Percentiles rank a stretch among this genome's conserved stretches.
Evolutionary conservation across 306 rosid species (phyloP).

Genomic region (Carpinus fangiana): DNA sequence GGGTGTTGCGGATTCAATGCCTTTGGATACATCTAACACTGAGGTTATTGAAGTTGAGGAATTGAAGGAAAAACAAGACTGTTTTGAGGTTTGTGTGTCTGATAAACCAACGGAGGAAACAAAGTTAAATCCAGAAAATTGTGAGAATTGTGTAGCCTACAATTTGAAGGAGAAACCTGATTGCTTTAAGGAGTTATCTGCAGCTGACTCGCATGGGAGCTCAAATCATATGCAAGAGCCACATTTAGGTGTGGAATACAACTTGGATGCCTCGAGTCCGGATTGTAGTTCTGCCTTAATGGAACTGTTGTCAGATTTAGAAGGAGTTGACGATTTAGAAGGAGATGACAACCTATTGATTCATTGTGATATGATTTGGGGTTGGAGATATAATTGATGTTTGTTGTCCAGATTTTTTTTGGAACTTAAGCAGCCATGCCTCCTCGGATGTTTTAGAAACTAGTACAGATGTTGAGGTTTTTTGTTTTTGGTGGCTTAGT

Average conservation of each 20-base stretch:
- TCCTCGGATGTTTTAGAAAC: background rate
- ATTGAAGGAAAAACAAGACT: no score
- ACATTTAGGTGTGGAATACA: constrained; percentile 29
- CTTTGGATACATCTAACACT: no score
- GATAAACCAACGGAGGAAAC: constrained; percentile 10
- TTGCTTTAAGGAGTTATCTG: background rate
- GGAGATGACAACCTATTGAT: constrained; percentile 23
- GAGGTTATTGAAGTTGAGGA: no score
- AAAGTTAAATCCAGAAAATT: background rate
- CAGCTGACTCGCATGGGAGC: constrained; percentile 23
- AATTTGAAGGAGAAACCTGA: background rate
- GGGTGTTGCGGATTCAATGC: no score
- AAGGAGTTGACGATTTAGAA: background rate
- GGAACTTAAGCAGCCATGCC: background rate
- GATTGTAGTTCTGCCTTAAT: constrained; percentile 61
- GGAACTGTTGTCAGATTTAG: constrained; percentile 22
- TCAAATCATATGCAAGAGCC: constrained; percentile 38
- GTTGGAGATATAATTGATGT: background rate
- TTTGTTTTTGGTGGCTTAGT: no score
- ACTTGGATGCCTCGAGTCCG: constrained; percentile 50
- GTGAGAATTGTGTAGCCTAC: background rate
- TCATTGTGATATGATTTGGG: constrained; percentile 37
- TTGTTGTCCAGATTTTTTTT: background rate
- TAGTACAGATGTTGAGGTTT: no score
- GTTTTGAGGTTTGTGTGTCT: no score